Base-by-base conservation (phyloP, 2,329 filamentous ascomycete species). In the Colletotrichum somersetense region DNA sequence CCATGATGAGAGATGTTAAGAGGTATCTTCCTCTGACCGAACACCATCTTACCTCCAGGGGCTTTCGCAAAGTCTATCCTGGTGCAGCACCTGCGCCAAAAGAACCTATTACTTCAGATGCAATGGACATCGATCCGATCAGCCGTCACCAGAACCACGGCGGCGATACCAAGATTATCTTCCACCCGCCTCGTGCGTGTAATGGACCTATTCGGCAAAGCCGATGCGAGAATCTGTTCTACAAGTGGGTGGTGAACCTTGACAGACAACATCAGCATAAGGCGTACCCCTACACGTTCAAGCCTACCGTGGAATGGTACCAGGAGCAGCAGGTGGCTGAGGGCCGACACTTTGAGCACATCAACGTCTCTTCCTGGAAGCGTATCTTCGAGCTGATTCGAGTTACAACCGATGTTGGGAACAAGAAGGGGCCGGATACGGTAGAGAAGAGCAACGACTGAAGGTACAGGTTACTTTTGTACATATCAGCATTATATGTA, bases 261-360 rank as follows among this genome's bases (percentile, higher is more conserved):
- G 66, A 77, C n/a, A 53, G 52, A 16, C 50, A 62, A 12, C 69
- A 78, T 23, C 62, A 67, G 3, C 75, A 75, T 23, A 70, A 58
- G 6, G 66, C 56, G 1, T 82, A 86, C 76, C 12, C 59, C 35
- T 88, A 83, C 75, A 76, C 76, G 20, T 89, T 86, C 74, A 77
- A 76, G 53, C 83, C 86, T 11, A 90, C 88, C 1, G 71, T 80
- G 71, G 78, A 84, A 5, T 90, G 89, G 89, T 90, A 90, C 73
- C 74, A 75, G 4, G 79, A 84, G 48, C 85, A 88, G 73, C 75
- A 80, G 33, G 76, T 77, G 1, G 46, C 65, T 5, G 85, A 87
- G 75, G 86, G 85, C 2, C 82, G 87, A 26, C 84, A 82, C 0
- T 88, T 82, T 66, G 84, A 85, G 63, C 87, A 89, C 72, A 79